Percentiles rank a stretch among this genome's conserved stretches.
phyloP scores from a whole-genome alignment of 768 basidiomycete species.

The Pulveroboletus ravenelii region DNA sequence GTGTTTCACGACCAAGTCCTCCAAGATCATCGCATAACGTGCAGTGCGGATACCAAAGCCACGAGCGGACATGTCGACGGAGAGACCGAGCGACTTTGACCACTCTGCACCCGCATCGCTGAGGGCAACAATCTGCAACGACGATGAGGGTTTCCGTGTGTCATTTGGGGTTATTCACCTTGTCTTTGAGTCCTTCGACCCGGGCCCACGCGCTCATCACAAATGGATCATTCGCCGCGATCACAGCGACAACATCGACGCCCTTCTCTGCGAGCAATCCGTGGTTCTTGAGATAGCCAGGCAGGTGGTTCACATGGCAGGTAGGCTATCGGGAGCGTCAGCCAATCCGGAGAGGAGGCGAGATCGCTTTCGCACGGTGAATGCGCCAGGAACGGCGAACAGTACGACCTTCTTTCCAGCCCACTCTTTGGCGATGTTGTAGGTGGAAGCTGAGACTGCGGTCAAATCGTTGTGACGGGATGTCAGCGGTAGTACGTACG shows the following conservation, averaged over 20 bases:
- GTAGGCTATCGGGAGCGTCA: conserved; percentile 29
- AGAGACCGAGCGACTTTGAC: conserved; percentile 51
- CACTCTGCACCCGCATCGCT: conserved; percentile 53
- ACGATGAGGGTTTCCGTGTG: not conserved
- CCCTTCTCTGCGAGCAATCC: conserved; percentile 50
- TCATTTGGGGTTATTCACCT: conserved; percentile 39
- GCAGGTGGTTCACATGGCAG: conserved; percentile 42
- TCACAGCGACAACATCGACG: conserved; percentile 46
- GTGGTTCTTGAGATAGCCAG: conserved; percentile 42
- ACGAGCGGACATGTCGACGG: conserved; percentile 44
- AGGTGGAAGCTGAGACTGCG: conserved; percentile 39
- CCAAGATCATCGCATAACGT: conserved; percentile 61
- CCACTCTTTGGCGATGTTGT: conserved; percentile 57
- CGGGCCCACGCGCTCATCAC: conserved; percentile 60
- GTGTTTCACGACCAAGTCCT: conserved; percentile 67
- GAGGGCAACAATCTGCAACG: conserved; percentile 50
- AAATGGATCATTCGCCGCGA: conserved; percentile 59
- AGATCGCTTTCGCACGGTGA: conserved; percentile 50
- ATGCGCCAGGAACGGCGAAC: conserved; percentile 75
- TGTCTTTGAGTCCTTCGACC: conserved; percentile 59
- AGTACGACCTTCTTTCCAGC: conserved; percentile 80
- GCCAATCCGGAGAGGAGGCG: not conserved
- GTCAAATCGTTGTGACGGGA: not conserved
- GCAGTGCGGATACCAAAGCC: conserved; percentile 57
- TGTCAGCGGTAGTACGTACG: conserved; percentile 41